Evolutionary conservation across 495 filamentous ascomycete species (phyloP), one percentile per base, ranked within the genome.

Genomic region (Elasticomyces elasticus): DNA sequence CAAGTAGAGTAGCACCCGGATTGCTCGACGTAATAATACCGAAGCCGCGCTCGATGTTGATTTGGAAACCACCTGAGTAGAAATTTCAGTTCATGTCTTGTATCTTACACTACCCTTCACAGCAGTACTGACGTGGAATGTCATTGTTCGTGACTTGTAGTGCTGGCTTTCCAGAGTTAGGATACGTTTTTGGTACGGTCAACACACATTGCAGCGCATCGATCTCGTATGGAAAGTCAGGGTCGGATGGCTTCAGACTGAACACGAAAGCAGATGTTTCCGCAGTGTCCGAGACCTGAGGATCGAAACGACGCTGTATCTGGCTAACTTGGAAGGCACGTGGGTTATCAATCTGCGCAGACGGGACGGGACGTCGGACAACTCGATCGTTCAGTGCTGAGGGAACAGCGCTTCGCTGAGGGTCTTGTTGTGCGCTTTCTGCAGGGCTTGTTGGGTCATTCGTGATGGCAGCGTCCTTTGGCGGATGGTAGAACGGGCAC

Each of bases 171-270:
- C 49, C 55, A 15, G 62, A 60, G 2, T 46, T 51, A 1, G 86
- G 85, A 64, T 87, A 92, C 12, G 63, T 66, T 0, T 49, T 53
- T 0, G 89, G 87, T 7, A 95, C 76, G 48, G 70, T 75, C n/a
- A 95, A 71, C 1, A 79, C 71, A 62, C 87, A 89, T 52, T 85
- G 72, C n/a, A 94, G 70, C 20, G 73, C 72, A 11, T 82, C 77
- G 55, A 94, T 69, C 20, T 89, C 85, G 55, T 86, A 94, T 5
- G 87, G 83, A 56, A 91, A 91, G 63, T 94, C 87, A 0, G 87
- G 87, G 63, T 94, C 89, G n/a, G 87, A 90, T 5, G 89, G 89
- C 13, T 66, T 68, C 51, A 95, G 59, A 20, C 71, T 73, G 65
- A 94, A 86, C 0, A 69, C 66, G 20, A 90, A 66, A 13, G 75